A percentile compares a stretch with the other conserved stretches of the same genome.
Evolutionary conservation across 805 yeast species (phyloP).

Genomic region (Monosporozyma yasuniensis): DNA sequence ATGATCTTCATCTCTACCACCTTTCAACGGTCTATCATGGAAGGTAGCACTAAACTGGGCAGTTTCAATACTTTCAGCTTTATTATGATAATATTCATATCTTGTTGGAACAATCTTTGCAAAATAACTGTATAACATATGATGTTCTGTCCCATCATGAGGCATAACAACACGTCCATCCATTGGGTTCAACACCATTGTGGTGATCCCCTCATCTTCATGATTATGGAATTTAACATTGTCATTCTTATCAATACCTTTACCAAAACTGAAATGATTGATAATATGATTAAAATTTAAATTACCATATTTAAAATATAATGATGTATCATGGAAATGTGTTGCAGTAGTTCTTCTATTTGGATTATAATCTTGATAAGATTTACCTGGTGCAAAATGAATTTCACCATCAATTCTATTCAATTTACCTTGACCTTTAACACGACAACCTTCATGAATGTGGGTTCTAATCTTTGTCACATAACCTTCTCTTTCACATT

Average conservation of each 20-base stretch:
- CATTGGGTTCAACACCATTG: slow-evolving; percentile 49
- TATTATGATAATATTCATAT: slow-evolving; percentile 56
- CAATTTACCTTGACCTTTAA: slow-evolving; percentile 68
- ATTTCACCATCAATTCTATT: slow-evolving; percentile 84
- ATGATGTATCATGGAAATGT: slow-evolving; percentile 80
- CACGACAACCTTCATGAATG: slow-evolving; percentile 78
- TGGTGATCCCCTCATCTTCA: slow-evolving; percentile 12
- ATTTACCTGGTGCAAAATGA: slow-evolving; percentile 94
- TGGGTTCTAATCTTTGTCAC: slow-evolving; percentile 51
- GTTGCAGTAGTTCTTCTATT: slow-evolving; percentile 15
- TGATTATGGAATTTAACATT: not conserved
- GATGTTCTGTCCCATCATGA: slow-evolving; percentile 36
- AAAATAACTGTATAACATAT: slow-evolving; percentile 65
- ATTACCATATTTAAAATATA: slow-evolving; percentile 49
- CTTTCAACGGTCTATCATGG: slow-evolving; percentile 76
- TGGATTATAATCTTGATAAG: slow-evolving; percentile 37
- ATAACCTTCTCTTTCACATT: slow-evolving; percentile 86
- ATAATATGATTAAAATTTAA: slow-evolving; percentile 72
- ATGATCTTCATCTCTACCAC: slow-evolving; percentile 89
- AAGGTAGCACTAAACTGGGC: slow-evolving; percentile 84
- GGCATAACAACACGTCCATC: slow-evolving; percentile 40
- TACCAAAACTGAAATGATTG: slow-evolving; percentile 77
- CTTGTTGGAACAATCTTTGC: slow-evolving; percentile 87
- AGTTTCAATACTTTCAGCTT: slow-evolving; percentile 44
- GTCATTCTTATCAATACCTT: slow-evolving; percentile 8